Evolutionary conservation across 768 basidiomycete genomes (phyloP), one percentile per base, ranked within the genome.

Genomic region (Mycena filopes): DNA sequence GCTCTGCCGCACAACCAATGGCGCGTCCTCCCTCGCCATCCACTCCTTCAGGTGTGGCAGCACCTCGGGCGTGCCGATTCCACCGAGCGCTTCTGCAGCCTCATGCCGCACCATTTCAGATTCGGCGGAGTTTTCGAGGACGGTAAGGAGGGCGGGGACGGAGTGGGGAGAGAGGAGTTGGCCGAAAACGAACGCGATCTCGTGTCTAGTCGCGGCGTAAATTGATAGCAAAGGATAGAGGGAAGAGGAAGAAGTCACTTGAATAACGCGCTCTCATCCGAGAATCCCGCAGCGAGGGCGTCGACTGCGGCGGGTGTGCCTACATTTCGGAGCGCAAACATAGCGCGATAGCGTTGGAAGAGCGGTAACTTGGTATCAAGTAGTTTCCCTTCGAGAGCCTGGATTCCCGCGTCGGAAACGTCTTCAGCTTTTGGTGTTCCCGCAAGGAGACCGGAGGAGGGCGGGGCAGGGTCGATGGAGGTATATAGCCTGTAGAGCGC

Each of bases 81-180:
- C 95, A n/a, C 98, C 98, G 0, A 99, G 85, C 9, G 98, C 98
- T 77, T 99, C 98, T 4, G 98, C 98, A 26, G 97, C 98, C 77
- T 99, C 98, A 71, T 99, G 98, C 33, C 98, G 88, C 12, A 99
- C 98, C 97, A 99, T 99, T 60, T 96, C 95, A 13, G 90, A 90
- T 77, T 99, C 98, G 2, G 79, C 74, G 2, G 75, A 59, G 68
- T 95, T 80, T 68, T 87, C 82, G n/a, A 99, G 83, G 29, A 97
- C 93, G 41, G 85, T 78, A 38, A 98, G 75, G 33, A 99, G 83
- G 0, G 93, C 85, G 12, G 96, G 95, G 23, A 99, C 92, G 0
- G 95, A 92, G 74, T 96, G 89, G 7, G 91, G 83, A 1, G 94
- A 95, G 54, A 94, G 87, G 45, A 99, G 85, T 80, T 99, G 98